These are phyloP conservation scores for Hericium alpestre DNA, from an alignment of 768 basidiomycete genomes.

Conservation along the genomic window DNA sequence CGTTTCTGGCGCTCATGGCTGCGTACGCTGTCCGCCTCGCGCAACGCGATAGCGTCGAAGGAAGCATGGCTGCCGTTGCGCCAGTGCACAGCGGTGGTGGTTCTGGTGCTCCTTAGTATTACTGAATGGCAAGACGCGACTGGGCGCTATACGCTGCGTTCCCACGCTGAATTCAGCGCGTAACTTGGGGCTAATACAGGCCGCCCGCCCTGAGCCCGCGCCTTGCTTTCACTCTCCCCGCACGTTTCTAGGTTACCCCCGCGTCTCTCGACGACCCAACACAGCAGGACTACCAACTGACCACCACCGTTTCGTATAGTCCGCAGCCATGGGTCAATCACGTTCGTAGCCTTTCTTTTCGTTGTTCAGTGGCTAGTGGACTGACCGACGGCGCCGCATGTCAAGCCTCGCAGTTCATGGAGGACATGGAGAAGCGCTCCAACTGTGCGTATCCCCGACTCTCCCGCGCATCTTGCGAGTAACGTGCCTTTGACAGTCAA, in stretches of 20 bases:
- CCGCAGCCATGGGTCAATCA: slow-evolving; percentile 67
- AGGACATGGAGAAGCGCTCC: slow-evolving; percentile 94
- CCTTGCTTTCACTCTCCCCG: not conserved
- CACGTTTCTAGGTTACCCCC: not conserved
- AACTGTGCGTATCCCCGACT: slow-evolving; percentile 63
- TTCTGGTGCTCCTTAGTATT: no score
- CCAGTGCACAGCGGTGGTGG: no score
- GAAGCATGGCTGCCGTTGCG: no score
- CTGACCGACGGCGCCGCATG: not conserved
- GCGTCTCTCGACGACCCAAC: not conserved
- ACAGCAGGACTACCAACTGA: not conserved
- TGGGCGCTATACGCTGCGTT: not conserved
- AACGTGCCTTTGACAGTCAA: slow-evolving; percentile 55
- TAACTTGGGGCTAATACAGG: not conserved
- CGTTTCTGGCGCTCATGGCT: no score
- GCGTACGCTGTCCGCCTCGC: no score
- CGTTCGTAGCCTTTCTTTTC: slow-evolving; percentile 36
- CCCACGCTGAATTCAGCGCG: not conserved
- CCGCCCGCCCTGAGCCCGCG: not conserved
- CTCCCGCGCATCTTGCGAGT: not conserved
- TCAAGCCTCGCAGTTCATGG: slow-evolving; percentile 87
- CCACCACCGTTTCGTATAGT: not conserved
- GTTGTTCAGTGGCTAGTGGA: not conserved
- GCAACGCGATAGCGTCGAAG: no score
- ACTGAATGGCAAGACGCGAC: no score